Conservation (phyloP, 257 asterid genomes). For the Nicotiana tomentosiformis region DNA sequence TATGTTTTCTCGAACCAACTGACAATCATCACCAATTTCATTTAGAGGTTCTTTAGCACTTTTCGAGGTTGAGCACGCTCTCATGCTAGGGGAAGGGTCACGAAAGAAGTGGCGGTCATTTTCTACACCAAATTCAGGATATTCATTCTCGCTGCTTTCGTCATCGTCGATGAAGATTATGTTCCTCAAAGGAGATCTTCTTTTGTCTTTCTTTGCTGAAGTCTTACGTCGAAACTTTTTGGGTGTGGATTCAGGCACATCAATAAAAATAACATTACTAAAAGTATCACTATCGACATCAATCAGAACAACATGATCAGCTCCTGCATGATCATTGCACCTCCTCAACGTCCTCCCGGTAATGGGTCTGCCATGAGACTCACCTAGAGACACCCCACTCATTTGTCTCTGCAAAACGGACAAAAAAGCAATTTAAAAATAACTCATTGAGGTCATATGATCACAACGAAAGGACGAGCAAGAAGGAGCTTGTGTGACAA, state of each 20-base stretch:
- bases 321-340: constrained; percentile 30
- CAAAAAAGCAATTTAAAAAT: neutral
- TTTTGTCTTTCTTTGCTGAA: constrained; percentile 17
- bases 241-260: constrained; percentile 46
- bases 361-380: constrained; percentile 36
- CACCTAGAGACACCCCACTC: constrained; percentile 45
- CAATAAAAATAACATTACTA: constrained; percentile 49
- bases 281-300: constrained; percentile 51
- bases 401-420: constrained; percentile 32
- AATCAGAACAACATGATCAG: constrained; percentile 45
- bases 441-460: neutral
- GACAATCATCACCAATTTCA: constrained; percentile 31
- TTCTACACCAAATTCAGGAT: constrained; percentile 18
- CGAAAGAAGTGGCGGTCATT: constrained; percentile 14
- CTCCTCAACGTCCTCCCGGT: constrained; percentile 43
- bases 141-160: constrained; percentile 28
- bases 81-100: constrained; percentile 43
- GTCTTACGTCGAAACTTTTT: constrained; percentile 29
- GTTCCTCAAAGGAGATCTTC: constrained; percentile 14
- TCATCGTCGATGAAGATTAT: constrained; percentile 83
- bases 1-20: constrained; percentile 39
- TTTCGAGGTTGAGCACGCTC: constrained; percentile 18
- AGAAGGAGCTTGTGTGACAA: neutral
- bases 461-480: neutral
- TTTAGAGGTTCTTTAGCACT: constrained; percentile 21